These are phyloP conservation scores for Tylopilus sp. DNA, from an alignment of 768 basidiomycete genomes.

Conservation along the genomic window DNA sequence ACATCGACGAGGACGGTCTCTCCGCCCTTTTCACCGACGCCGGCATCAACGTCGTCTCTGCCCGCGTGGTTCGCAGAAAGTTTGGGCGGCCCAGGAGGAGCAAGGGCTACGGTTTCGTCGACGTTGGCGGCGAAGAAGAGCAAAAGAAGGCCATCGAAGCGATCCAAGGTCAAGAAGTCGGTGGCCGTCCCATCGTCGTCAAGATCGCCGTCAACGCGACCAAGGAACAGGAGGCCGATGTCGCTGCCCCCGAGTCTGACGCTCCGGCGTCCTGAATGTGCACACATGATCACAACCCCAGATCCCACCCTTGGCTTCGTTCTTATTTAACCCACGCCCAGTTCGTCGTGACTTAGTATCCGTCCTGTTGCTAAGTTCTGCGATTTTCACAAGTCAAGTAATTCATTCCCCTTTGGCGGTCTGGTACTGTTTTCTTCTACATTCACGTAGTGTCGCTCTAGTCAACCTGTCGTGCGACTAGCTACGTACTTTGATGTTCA, in stretches of 20 bases:
- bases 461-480: constrained; percentile 25
- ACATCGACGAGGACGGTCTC: constrained; percentile 81
- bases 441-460: constrained; percentile 30
- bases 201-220: constrained; percentile 92
- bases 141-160: constrained; percentile 89
- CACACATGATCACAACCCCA: constrained; percentile 14
- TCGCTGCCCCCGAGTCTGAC: constrained; percentile 31
- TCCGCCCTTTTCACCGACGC: constrained; percentile 81
- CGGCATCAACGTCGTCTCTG: constrained; percentile 76
- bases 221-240: constrained; percentile 52
- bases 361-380: constrained; percentile 37
- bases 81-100: constrained; percentile 83
- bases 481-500: constrained; percentile 29
- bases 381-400: constrained; percentile 35
- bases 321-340: constrained; percentile 25
- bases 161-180: constrained; percentile 84
- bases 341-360: constrained; percentile 32
- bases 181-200: constrained; percentile 83
- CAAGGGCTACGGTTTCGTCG: constrained; percentile 98
- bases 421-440: constrained; percentile 44
- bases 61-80: constrained; percentile 84
- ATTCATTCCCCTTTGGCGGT: constrained; percentile 32
- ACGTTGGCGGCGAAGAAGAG: constrained; percentile 84
- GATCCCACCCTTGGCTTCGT: constrained; percentile 25
- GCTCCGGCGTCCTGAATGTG: constrained; percentile 26